Base-by-base conservation (phyloP, 2,329 filamentous ascomycete genomes). In the Sphaerostilbella broomeana region DNA sequence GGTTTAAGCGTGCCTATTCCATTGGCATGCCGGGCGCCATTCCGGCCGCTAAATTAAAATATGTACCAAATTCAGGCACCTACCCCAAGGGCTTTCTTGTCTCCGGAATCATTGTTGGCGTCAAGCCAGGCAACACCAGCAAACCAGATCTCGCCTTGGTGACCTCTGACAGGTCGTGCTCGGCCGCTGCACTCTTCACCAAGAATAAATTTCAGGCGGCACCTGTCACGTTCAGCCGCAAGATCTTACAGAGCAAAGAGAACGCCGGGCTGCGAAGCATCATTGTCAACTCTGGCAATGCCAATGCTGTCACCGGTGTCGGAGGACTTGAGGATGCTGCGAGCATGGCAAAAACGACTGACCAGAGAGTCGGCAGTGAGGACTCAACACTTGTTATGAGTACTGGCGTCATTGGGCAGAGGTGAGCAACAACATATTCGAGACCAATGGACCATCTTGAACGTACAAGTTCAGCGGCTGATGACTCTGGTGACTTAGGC, bases 171-270 rank as follows among this genome's bases (percentile, higher is more conserved):
- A 73, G 73, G 37, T 87, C 89, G 39, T 95, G 88, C 62, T 75
- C 86, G 6, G 89, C 84, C 8, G 87, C 89, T 1, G 92, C 88
- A 6, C 89, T 97, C 31, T 95, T 97, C 68, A 98, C 92, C 39
- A 94, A 88, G 63, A 98, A 98, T 69, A 89, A 90, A 63, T 98
- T 98, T 67, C 89, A 95, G 64, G 92, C 92, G 13, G 92, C 92
- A 9, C 92, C 92, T 5, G 90, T 98, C 30, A 87, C 86, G 20
- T 84, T 94, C 45, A 90, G 84, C 61, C 74, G 80, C 47, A 72
- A 82, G 42, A 77, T 89, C 44, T 67, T 95, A 24, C 71, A 79
- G 58, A 70, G 70, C 48, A 77, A 78, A 50, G 68, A 72, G 33
- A 84, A 86, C 43, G 61, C 73, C 10, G 86, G 84, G 1, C 74